Percentiles rank a stretch among this genome's conserved stretches.
Evolutionary conservation across 2,329 filamentous ascomycete genomes (phyloP).

Genomic region (Sporothrix luriei): DNA sequence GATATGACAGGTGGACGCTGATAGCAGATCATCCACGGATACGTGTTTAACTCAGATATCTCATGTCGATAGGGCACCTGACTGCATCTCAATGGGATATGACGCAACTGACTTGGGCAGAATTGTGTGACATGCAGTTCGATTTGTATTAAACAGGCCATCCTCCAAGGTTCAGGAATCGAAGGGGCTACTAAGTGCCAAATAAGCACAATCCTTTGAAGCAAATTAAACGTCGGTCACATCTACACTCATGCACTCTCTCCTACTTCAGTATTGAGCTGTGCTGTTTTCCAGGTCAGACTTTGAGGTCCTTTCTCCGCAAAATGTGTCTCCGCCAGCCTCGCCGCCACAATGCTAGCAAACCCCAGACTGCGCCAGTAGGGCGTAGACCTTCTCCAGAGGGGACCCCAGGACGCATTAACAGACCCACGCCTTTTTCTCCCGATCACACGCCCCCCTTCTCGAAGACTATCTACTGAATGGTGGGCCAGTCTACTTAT

Average conservation of each 20-base stretch:
- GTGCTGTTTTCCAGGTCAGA: neutral
- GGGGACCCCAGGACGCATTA: neutral
- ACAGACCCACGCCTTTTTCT: neutral
- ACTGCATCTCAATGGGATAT: neutral
- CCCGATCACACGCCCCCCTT: neutral
- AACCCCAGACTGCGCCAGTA: slow-evolving; percentile 6
- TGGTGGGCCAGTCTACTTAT: too few relatives aligned
- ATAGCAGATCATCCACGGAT: neutral
- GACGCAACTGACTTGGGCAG: neutral
- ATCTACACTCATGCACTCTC: too few relatives aligned
- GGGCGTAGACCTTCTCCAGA: neutral
- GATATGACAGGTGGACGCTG: neutral
- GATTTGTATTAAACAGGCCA: too few relatives aligned
- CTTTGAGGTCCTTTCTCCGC: slow-evolving; percentile 2
- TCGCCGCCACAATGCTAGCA: neutral
- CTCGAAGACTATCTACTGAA: neutral
- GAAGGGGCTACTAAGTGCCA: too few relatives aligned
- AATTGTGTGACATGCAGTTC: too few relatives aligned
- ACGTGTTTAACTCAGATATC: neutral
- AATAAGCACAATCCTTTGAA: too few relatives aligned
- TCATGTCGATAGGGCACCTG: neutral
- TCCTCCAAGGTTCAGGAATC: neutral
- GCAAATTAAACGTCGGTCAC: neutral
- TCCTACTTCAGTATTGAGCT: too few relatives aligned
- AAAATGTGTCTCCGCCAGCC: neutral